These are phyloP conservation scores for Laetiporus sulphureus DNA, from an alignment of 1,284 basidiomycete genomes.

Conservation along the genomic window DNA sequence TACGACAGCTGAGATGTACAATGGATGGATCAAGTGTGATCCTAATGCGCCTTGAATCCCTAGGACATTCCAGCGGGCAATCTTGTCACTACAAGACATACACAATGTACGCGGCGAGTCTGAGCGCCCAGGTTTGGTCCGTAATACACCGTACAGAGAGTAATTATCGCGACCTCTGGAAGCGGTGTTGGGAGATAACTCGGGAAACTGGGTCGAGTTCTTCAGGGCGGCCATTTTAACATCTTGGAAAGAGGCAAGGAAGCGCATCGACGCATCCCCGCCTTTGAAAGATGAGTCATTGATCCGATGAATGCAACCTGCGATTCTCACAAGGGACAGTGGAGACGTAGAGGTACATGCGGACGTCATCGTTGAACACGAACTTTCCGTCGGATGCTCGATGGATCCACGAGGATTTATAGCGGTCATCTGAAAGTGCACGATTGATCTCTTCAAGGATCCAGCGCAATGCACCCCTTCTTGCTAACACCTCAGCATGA, in stretches of 20 bases:
- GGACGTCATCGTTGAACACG: slow-evolving; percentile 41
- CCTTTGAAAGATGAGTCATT: slow-evolving; percentile 33
- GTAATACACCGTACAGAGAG: slow-evolving; percentile 62
- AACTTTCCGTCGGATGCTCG: slow-evolving; percentile 35
- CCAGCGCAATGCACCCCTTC: slow-evolving; percentile 79
- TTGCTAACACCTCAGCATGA: slow-evolving; percentile 87
- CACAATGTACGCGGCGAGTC: slow-evolving; percentile 76
- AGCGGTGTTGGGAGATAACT: slow-evolving; percentile 32
- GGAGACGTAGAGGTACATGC: slow-evolving; percentile 76
- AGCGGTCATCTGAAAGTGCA: slow-evolving; percentile 9
- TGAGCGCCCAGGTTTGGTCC: slow-evolving; percentile 87
- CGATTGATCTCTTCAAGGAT: slow-evolving; percentile 62
- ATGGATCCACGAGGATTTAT: slow-evolving; percentile 37
- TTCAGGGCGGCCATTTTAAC: slow-evolving; percentile 64
- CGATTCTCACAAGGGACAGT: slow-evolving; percentile 82
- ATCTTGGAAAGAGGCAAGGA: slow-evolving; percentile 68
- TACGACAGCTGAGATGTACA: slow-evolving; percentile 62
- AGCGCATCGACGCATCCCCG: slow-evolving; percentile 84
- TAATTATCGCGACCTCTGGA: slow-evolving; percentile 80
- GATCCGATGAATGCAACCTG: too few relatives aligned
- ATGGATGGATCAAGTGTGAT: slow-evolving; percentile 46
- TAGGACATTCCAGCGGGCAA: slow-evolving; percentile 74
- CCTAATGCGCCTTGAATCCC: slow-evolving; percentile 83
- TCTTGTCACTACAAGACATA: slow-evolving; percentile 91
- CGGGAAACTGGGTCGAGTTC: slow-evolving; percentile 34